Evolutionary conservation across 768 basidiomycete genomes (phyloP).

Genomic region (Chalciporus pseudorubinellus): DNA sequence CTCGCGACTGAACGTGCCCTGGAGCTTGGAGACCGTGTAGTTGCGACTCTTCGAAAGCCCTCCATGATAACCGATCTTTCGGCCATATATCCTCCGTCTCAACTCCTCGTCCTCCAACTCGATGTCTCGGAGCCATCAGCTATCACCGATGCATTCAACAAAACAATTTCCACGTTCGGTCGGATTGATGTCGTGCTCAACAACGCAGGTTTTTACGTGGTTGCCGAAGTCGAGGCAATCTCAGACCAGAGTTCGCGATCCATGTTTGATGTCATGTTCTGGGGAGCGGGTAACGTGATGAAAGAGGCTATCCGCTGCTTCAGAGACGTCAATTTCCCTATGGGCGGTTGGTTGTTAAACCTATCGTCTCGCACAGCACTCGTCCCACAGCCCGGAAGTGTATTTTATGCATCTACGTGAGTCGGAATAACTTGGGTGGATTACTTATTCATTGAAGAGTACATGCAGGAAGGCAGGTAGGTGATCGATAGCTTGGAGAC

Average conservation of each 20-base stretch:
- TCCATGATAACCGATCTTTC: conserved; percentile 31
- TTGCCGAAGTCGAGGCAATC: conserved; percentile 73
- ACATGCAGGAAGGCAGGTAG: conserved; percentile 19
- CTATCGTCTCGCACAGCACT: conserved; percentile 32
- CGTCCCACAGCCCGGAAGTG: conserved; percentile 13
- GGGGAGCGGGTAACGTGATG: conserved; percentile 33
- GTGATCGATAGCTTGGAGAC: neutral
- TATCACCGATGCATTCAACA: conserved; percentile 36
- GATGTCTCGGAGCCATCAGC: conserved; percentile 38
- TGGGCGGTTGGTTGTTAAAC: conserved; percentile 36
- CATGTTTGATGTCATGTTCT: conserved; percentile 39
- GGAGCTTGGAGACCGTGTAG: conserved; percentile 37
- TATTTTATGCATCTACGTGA: conserved; percentile 29
- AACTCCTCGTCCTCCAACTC: conserved; percentile 39
- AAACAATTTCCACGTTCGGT: conserved; percentile 34
- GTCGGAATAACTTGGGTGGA: conserved; percentile 3
- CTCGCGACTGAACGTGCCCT: conserved; percentile 35
- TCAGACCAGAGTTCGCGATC: conserved; percentile 78
- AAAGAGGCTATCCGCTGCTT: conserved; percentile 35
- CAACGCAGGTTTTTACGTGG: conserved; percentile 38
- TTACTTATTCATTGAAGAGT: neutral
- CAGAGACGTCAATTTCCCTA: conserved; percentile 36
- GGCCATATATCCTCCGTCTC: conserved; percentile 28
- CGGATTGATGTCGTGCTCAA: conserved; percentile 46
- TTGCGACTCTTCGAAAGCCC: conserved; percentile 46